These are phyloP conservation scores for Cenococcum geophilum DNA, from an alignment of 495 filamentous ascomycete genomes.

Conservation along the genomic window DNA sequence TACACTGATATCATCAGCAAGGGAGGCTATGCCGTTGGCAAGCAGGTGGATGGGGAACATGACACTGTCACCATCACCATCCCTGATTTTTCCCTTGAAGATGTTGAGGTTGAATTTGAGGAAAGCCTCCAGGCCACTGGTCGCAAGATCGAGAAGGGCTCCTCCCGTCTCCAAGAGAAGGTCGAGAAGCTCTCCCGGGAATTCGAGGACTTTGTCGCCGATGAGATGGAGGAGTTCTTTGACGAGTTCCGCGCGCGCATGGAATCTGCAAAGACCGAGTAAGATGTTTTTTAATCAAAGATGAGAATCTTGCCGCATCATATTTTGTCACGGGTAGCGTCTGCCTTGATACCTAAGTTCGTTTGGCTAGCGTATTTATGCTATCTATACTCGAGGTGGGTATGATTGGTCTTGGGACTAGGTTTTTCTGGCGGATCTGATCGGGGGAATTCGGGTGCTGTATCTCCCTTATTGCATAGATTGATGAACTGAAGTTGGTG, in stretches of 20 bases:
- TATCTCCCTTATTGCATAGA: neutral
- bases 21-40: constrained; percentile 49
- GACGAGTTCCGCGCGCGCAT: constrained; percentile 44
- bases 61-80: constrained; percentile 31
- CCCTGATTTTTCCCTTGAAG: constrained; percentile 20
- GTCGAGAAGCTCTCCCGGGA: constrained; percentile 41
- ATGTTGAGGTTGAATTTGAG: constrained; percentile 27
- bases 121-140: constrained; percentile 15
- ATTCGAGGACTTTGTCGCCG: constrained; percentile 58
- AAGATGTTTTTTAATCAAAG: neutral
- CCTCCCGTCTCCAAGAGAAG: constrained; percentile 28
- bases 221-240: constrained; percentile 65
- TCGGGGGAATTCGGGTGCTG: neutral
- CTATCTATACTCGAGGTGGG: neutral
- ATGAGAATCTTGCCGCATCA: neutral
- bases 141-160: constrained; percentile 13
- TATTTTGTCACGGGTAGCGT: neutral
- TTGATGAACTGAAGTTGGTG: neutral
- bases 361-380: neutral
- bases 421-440: neutral
- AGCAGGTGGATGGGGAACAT: constrained; percentile 19
- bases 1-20: constrained; percentile 74
- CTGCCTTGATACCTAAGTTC: neutral
- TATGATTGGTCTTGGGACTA: neutral
- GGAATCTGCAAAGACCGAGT: constrained; percentile 3